Percentiles rank a stretch among this genome's conserved stretches.
Evolutionary conservation across 495 filamentous ascomycete genomes (phyloP).

Genomic region (Lophiotrema nucula): DNA sequence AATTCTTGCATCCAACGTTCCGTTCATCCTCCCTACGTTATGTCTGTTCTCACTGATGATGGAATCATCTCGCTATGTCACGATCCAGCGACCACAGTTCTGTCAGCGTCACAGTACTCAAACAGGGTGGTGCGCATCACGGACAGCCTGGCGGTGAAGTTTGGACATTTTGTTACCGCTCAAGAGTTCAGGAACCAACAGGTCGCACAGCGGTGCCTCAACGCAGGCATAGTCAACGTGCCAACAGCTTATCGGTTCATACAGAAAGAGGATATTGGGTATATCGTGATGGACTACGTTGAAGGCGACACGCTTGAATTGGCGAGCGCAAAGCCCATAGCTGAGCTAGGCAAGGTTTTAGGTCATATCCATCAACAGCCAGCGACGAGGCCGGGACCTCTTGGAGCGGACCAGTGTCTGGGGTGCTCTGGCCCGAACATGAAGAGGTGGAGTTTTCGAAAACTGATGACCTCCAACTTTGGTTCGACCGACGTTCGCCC

Average conservation of each 20-base stretch:
- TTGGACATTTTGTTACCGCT: slow-evolving; percentile 10
- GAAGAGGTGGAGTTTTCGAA: not conserved
- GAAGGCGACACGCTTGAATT: slow-evolving; percentile 8
- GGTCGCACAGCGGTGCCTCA: slow-evolving; percentile 1
- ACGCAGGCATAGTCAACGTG: slow-evolving; percentile 8
- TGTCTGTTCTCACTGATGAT: not conserved
- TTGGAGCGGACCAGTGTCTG: slow-evolving; percentile 12
- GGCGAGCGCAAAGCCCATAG: not conserved
- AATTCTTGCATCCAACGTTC: not conserved
- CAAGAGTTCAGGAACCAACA: slow-evolving; percentile 12
- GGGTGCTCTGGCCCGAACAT: slow-evolving; percentile 4
- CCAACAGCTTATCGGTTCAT: slow-evolving; percentile 10
- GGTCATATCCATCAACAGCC: slow-evolving; percentile 12
- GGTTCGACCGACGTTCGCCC: not conserved
- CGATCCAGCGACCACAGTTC: not conserved
- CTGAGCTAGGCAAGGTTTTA: slow-evolving; percentile 13
- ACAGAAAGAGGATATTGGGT: slow-evolving; percentile 7
- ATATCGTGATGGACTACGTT: slow-evolving; percentile 8
- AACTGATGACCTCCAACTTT: not conserved
- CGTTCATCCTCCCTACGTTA: not conserved
- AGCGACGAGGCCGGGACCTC: slow-evolving; percentile 12
- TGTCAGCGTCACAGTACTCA: not conserved
- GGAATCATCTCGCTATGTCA: not conserved
- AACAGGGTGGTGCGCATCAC: slow-evolving; percentile 10
- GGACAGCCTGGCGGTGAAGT: not conserved